Evolutionary conservation across 345 rosid genomes (phyloP).

Genomic region (Gossypium arboreum): DNA sequence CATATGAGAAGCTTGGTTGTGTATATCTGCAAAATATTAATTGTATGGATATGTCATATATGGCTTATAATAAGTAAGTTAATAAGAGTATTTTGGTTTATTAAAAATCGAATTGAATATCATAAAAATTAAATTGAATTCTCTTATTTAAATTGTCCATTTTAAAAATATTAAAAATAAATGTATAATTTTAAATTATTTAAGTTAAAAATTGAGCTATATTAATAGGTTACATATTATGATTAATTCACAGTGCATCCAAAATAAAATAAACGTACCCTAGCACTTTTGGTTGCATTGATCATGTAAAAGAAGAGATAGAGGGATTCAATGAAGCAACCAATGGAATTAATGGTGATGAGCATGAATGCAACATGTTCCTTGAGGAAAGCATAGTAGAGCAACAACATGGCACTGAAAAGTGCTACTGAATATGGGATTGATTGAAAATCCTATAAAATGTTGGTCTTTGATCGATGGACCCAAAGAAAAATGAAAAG

Average conservation of each 20-base stretch:
- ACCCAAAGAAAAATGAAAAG: not conserved
- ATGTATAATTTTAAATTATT: too few relatives aligned
- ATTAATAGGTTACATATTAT: too few relatives aligned
- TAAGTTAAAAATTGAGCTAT: too few relatives aligned
- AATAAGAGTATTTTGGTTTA: too few relatives aligned
- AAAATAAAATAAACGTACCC: conserved; percentile 26
- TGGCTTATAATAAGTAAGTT: too few relatives aligned
- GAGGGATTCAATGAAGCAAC: conserved; percentile 57
- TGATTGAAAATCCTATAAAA: conserved; percentile 56
- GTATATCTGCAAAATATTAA: conserved; percentile 21
- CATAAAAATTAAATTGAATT: too few relatives aligned
- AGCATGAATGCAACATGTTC: conserved; percentile 47
- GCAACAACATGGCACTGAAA: conserved; percentile 62
- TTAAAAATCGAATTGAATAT: too few relatives aligned
- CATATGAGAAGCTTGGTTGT: conserved; percentile 29
- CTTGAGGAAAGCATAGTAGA: conserved; percentile 57
- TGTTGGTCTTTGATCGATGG: conserved; percentile 43
- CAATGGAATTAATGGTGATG: conserved; percentile 58
- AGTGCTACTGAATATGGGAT: conserved; percentile 59
- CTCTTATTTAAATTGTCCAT: too few relatives aligned
- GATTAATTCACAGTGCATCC: too few relatives aligned
- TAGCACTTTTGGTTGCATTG: conserved; percentile 47
- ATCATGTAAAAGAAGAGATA: conserved; percentile 51
- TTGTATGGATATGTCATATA: too few relatives aligned
- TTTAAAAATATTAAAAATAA: too few relatives aligned